Evolutionary conservation across 2,329 filamentous ascomycete species (phyloP), one percentile per base, ranked within the genome.

Genomic region (Grosmannia huntii): DNA sequence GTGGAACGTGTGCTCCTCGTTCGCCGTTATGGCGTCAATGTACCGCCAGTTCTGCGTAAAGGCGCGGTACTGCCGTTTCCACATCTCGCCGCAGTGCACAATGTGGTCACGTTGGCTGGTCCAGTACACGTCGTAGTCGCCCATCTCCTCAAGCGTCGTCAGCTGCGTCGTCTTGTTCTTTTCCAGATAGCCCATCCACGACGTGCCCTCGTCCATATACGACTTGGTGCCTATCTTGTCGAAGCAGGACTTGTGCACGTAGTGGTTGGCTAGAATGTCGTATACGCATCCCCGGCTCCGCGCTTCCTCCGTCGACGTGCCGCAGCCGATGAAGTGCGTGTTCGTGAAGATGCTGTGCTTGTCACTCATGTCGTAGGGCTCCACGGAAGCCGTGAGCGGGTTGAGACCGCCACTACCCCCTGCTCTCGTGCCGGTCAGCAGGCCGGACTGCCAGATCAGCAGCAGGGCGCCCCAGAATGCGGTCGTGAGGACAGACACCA

Each of bases 241-340:
- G 19, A 28, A 28, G 28, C 50, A 53, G 19, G 50, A 28, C 50
- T 11, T 6, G 25, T 28, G 50, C 50, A 53, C 50, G 25, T 28
- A 53, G 50, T 53, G 50, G 50, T 53, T 53, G 50, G 27, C 25
- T n/a, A 53, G 50, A 9, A 53, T 53, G 50, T 53, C 50, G n/a
- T 53, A 53, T 4, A 53, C 50, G 50, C 50, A 53, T 27, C 46
- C 46, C 21, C 16, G 25, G 23, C 46, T 49, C 12, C 25, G 46
- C 16, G 46, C 46, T 21, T 49, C 46, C 46, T 49, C 46, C 7
- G 46, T 49, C 11, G 46, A 49, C 11, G 46, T 49, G 11, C 46
- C 46, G 46, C 46, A 49, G 46, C 16, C 46, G 23, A 49, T 49
- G 21, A 16, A 49, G 21, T 49, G 46, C 25, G 21, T 23, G 46